These are phyloP conservation scores for Gossypium lobatum DNA, from an alignment of 441 rosid species.

Conservation along the genomic window DNA sequence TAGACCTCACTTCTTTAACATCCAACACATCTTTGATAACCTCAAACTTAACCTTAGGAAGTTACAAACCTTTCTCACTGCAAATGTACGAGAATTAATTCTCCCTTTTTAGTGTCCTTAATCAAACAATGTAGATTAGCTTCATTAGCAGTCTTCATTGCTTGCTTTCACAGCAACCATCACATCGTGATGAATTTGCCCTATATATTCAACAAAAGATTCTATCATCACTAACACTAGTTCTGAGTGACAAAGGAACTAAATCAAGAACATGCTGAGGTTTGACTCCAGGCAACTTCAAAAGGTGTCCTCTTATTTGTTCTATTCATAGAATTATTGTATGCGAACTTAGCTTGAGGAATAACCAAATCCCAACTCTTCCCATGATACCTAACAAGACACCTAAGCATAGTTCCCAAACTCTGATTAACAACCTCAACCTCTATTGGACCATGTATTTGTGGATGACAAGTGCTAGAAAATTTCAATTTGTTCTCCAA, in stretches of 20 bases:
- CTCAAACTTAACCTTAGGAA: too few relatives aligned
- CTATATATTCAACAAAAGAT: neutral
- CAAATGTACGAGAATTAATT: neutral
- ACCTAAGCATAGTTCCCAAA: neutral
- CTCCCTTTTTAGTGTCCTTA: neutral
- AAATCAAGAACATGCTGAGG: neutral
- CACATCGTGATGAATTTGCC: neutral
- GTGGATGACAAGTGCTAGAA: neutral
- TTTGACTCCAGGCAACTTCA: neutral
- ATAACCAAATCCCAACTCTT: neutral
- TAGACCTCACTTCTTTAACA: too few relatives aligned
- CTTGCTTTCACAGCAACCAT: neutral
- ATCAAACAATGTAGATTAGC: neutral
- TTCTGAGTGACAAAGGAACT: neutral
- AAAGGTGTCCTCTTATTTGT: neutral
- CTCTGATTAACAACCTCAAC: neutral
- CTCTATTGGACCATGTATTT: neutral
- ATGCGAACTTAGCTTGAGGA: neutral
- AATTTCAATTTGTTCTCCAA: neutral
- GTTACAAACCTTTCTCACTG: too few relatives aligned
- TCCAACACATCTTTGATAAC: too few relatives aligned
- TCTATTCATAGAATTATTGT: neutral
- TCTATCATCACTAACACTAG: neutral
- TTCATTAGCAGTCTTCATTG: neutral
- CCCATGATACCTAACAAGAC: neutral